Base-by-base conservation (phyloP, 768 basidiomycete genomes). In the Tricholoma sp. region DNA sequence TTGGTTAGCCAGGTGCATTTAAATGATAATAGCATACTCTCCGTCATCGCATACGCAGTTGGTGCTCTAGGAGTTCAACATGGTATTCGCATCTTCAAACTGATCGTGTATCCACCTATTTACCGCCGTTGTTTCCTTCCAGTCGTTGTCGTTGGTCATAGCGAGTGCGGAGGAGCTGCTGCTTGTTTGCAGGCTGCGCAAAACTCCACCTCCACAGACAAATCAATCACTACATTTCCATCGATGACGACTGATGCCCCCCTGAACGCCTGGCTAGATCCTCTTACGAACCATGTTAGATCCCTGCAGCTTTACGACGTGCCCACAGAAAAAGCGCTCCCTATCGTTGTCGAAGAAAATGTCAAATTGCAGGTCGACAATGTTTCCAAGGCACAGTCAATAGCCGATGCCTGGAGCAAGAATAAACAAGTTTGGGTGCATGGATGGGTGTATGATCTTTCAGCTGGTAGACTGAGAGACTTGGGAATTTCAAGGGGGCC, bases 91-190 rank as follows among this genome's bases (percentile, higher is more conserved):
- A 68, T 61, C 68, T 65, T 68, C 31, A 50, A 58, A 52, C 55
- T 58, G 34, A 5, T 52, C 60, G 57, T 59, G 54, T 58, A 59
- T 72, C 65, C 74, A 74, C 68, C 68, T 59, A 62, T 49, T 53
- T 8, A 55, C 52, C 53, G 47, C 52, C 52, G 56, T 60, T 31
- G 42, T 41, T 33, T 24, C 55, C 65, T 57, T 60, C 62, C 64
- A 92, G 90, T 95, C 58, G 74, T 91, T 59, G 74, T 95, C 63
- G 89, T 87, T 24, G 93, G 93, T 15, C 93, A 96, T 67, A 84
- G 86, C 10, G 75, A 83, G 54, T 96, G 93, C 66, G 93, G 91
- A 54, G 93, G 93, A 52, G 88, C 82, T 3, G 68, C 72, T 0
- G 84, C 86, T 4, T 83, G 83, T 50, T 70, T 82, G 39, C 62